Conservation (phyloP, 78 protist genomes). For the Acrasis kona region DNA sequence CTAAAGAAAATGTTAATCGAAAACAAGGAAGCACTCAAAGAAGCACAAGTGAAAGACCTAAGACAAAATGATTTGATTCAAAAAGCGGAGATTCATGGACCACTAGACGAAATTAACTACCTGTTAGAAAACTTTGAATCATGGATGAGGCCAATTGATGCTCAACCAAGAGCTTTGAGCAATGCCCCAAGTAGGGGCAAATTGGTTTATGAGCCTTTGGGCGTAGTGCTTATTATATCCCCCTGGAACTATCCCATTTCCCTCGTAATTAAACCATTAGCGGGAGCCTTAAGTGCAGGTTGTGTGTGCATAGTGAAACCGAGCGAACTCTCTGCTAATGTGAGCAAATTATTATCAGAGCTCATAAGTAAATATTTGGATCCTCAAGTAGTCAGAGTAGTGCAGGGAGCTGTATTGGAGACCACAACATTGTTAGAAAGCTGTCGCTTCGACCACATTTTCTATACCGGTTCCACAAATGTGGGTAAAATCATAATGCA, state of each 20-base stretch:
- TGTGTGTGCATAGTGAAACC: slow-evolving; percentile 73
- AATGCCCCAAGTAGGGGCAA: not conserved
- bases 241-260: slow-evolving; percentile 85
- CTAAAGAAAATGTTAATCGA: not conserved
- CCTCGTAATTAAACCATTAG: slow-evolving; percentile 24
- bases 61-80: not conserved
- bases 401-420: slow-evolving; percentile 30
- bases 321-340: slow-evolving; percentile 31
- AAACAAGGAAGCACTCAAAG: not conserved
- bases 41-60: not conserved
- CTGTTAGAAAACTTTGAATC: not conserved
- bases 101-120: not conserved
- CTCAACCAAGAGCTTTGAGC: not conserved
- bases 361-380: slow-evolving; percentile 31
- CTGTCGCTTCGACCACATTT: slow-evolving; percentile 62
- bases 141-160: slow-evolving; percentile 15
- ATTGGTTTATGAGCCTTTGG: slow-evolving; percentile 66
- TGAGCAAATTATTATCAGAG: slow-evolving; percentile 21
- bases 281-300: slow-evolving; percentile 90
- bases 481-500: slow-evolving; percentile 54
- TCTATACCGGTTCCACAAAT: slow-evolving; percentile 65
- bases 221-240: slow-evolving; percentile 75
- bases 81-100: not conserved
- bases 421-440: slow-evolving; percentile 36
- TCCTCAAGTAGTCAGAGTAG: not conserved